Evolutionary conservation across 2,329 filamentous ascomycete species (phyloP).

Genomic region (Microsporum canis): DNA sequence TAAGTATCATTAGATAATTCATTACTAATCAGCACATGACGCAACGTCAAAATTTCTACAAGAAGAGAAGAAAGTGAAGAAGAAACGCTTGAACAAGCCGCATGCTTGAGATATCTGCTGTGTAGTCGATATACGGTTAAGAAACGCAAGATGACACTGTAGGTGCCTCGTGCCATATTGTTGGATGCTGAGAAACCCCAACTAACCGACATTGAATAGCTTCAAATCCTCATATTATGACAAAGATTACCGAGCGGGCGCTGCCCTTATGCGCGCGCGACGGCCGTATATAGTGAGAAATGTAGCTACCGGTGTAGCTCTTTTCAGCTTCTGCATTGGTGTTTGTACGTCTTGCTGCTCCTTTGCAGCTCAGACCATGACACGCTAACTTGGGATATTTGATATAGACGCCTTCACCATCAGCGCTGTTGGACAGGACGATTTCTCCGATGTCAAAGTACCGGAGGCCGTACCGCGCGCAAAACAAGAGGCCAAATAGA

Average conservation of each 20-base stretch:
- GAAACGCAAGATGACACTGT: constrained; percentile 11
- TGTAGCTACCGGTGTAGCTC: constrained; percentile 62
- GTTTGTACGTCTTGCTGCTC: constrained; percentile 58
- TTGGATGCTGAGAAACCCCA: background rate
- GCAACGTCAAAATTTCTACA: background rate
- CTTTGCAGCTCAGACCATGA: background rate
- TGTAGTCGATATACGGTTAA: background rate
- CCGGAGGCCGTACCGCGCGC: constrained; percentile 39
- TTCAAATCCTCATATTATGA: constrained; percentile 85
- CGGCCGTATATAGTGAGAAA: constrained; percentile 90
- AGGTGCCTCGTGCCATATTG: background rate
- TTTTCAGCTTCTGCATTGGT: constrained; percentile 63
- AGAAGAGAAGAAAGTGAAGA: background rate
- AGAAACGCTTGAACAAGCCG: background rate
- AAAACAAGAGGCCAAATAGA: background rate
- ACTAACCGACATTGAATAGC: constrained; percentile 24
- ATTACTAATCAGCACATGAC: background rate
- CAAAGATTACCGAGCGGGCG: constrained; percentile 69
- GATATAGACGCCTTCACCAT: constrained; percentile 58
- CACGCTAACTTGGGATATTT: background rate
- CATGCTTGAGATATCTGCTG: background rate
- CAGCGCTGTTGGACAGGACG: constrained; percentile 81
- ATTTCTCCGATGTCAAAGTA: constrained; percentile 90
- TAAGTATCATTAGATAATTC: background rate
- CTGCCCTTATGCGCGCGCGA: constrained; percentile 81